Conservation (phyloP, 2,329 filamentous ascomycete genomes). For the Fusarium aywerte region DNA sequence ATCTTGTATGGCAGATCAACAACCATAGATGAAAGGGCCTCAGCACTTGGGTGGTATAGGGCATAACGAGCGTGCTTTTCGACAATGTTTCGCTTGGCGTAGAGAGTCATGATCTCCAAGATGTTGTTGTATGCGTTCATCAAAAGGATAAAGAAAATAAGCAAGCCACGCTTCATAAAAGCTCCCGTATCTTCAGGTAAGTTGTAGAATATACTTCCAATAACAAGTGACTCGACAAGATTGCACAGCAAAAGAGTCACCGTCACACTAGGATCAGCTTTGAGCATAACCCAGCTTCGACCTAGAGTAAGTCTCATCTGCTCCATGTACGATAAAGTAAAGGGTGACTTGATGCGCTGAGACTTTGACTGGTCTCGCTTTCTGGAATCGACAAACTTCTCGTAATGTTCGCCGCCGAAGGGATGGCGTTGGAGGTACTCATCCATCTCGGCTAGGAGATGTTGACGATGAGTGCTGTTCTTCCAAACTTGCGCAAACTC, state of each 20-base stretch:
- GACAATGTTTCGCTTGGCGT: conserved; percentile 48
- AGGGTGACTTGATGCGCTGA: conserved; percentile 36
- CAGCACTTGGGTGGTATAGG: conserved; percentile 48
- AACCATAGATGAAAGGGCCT: conserved; percentile 42
- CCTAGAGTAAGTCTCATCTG: conserved; percentile 35
- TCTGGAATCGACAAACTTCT: conserved; percentile 40
- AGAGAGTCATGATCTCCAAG: conserved; percentile 43
- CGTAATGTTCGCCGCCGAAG: conserved; percentile 44
- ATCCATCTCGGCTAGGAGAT: conserved; percentile 47
- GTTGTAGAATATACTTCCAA: conserved; percentile 42
- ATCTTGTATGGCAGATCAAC: conserved; percentile 43
- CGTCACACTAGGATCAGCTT: conserved; percentile 38
- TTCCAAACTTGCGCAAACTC: conserved; percentile 53
- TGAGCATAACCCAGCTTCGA: conserved; percentile 39
- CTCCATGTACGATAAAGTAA: conserved; percentile 36
- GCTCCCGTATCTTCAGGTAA: conserved; percentile 10
- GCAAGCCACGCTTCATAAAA: conserved; percentile 21
- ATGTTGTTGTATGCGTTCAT: conserved; percentile 43
- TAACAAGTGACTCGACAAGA: conserved; percentile 36
- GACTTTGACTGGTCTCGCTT: conserved; percentile 42
- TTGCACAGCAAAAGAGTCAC: conserved; percentile 38
- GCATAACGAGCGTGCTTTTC: conserved; percentile 52
- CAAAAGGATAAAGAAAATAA: conserved; percentile 39
- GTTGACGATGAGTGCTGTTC: conserved; percentile 38
- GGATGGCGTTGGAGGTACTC: conserved; percentile 45